Base-by-base conservation (phyloP, 805 yeast species). In the Pichia sporocuriosa region DNA sequence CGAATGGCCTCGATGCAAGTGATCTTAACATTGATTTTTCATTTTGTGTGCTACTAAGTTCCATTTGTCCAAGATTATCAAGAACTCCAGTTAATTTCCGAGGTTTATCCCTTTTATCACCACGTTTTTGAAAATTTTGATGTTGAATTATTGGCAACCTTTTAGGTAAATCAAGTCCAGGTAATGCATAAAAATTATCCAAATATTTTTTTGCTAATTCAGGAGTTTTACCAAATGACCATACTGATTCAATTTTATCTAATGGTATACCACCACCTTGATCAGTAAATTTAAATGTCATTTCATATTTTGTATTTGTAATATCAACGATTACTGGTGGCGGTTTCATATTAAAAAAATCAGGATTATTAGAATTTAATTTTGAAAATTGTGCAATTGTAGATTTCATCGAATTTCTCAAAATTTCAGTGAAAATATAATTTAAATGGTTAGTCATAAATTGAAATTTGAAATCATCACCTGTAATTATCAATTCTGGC, bases 391-490 rank as follows among this genome's bases (percentile, higher is more conserved):
- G 65, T 34, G 68, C 68, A 40, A 86, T 75, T 0, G 95, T 84
- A 0, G 95, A 90, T 56, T 86, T 94, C 51, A 77, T 74, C 4
- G 94, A 76, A 57, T 93, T 90, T 49, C 97, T 72, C 44, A 93
- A 63, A 28, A 90, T 80, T 61, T 90, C 97, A 19, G 96, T 93
- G 39, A 89, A 68, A 31, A 90, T 68, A 59, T 86, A 90, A 53
- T 84, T 88, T 49, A 93, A 67, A 65, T 90, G 97, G 4, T 88
- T 80, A 10, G 82, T 80, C 67, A 93, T 72, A 57, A 88, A 90
- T 36, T 88, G 93, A 59, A 93, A 86, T 15, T 70, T 70, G 20
- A 81, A 67, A 44, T 78, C 77, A 17, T 80, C 81, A 3, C 96
- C 96, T 44, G 82, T 84, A n/a, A 89, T 73, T 4, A 73, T 68